A percentile compares a stretch with the other conserved stretches of the same genome.
These are phyloP conservation scores for Graphilbum ipis-grandicollis DNA, from an alignment of 2,329 filamentous ascomycete species.

Conservation along the genomic window DNA sequence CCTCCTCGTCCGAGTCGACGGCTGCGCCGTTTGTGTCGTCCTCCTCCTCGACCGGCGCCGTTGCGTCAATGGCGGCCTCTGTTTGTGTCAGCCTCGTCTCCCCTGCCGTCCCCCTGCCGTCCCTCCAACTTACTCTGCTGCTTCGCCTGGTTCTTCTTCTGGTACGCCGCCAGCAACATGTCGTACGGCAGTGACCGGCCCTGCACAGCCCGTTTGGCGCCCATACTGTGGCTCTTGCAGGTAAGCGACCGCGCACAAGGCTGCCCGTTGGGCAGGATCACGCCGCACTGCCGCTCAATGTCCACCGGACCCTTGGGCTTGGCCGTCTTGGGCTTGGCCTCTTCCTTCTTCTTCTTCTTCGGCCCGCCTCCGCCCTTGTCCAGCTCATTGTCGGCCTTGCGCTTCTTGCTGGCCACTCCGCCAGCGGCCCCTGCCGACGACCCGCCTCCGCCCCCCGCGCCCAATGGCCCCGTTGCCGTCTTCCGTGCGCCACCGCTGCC, in stretches of 20 bases:
- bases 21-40: conserved; percentile 63
- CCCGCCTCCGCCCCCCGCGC: too few relatives aligned
- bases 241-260: conserved; percentile 78
- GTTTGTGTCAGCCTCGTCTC: too few relatives aligned
- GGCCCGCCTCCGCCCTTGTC: conserved; percentile 69
- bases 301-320: conserved; percentile 89
- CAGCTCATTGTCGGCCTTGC: conserved; percentile 58
- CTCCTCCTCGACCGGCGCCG: conserved; percentile 76
- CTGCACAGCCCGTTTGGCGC: conserved; percentile 74
- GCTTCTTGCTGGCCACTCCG: conserved; percentile 37
- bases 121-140: conserved; percentile 44
- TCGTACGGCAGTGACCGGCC: conserved; percentile 81
- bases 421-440: conserved; percentile 34
- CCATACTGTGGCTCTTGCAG: conserved; percentile 93
- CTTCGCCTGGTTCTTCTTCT: conserved; percentile 97
- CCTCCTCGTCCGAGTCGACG: conserved; percentile 90
- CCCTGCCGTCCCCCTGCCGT: background rate
- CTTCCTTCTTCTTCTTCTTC: conserved; percentile 93
- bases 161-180: conserved; percentile 73
- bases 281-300: conserved; percentile 86
- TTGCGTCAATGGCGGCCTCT: conserved; percentile 91
- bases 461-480: background rate
- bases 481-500: background rate
- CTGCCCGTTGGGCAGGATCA: conserved; percentile 67
- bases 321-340: conserved; percentile 63